These are phyloP conservation scores for Trichoderma parareesei DNA, from an alignment of 495 filamentous ascomycete genomes.

Conservation along the genomic window DNA sequence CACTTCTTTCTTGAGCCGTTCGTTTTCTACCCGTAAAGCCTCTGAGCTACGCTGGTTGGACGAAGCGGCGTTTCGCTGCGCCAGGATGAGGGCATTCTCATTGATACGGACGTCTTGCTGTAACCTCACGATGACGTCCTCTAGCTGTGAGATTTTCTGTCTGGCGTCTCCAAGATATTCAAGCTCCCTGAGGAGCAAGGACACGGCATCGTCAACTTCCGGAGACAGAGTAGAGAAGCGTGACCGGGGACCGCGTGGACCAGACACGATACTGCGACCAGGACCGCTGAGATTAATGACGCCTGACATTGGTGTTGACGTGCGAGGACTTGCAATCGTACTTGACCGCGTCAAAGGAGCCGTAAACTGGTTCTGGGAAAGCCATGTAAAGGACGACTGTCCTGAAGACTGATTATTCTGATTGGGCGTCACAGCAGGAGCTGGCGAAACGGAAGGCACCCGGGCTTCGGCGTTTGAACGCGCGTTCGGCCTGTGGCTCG, in stretches of 20 bases:
- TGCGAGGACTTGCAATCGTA: neutral
- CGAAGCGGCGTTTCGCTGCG: constrained; percentile 2
- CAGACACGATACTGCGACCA: neutral
- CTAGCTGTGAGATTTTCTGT: neutral
- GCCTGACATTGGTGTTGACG: neutral
- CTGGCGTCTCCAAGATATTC: constrained; percentile 3
- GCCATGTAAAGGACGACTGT: neutral
- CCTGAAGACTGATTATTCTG: neutral
- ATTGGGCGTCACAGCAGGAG: neutral
- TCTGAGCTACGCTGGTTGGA: neutral
- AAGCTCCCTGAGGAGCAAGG: neutral
- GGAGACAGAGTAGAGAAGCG: neutral
- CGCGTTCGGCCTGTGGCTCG: neutral
- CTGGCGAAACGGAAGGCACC: neutral
- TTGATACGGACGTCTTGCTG: constrained; percentile 2
- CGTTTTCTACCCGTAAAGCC: neutral
- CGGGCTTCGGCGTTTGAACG: neutral
- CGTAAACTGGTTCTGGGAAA: neutral
- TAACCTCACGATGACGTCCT: neutral
- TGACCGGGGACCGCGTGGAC: neutral
- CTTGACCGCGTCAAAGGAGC: neutral
- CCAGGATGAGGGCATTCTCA: neutral
- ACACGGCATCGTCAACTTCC: neutral
- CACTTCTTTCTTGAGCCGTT: neutral
- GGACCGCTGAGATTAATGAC: neutral